Conservation (phyloP, 331 rosid genomes). For the Arachis monticola region DNA sequence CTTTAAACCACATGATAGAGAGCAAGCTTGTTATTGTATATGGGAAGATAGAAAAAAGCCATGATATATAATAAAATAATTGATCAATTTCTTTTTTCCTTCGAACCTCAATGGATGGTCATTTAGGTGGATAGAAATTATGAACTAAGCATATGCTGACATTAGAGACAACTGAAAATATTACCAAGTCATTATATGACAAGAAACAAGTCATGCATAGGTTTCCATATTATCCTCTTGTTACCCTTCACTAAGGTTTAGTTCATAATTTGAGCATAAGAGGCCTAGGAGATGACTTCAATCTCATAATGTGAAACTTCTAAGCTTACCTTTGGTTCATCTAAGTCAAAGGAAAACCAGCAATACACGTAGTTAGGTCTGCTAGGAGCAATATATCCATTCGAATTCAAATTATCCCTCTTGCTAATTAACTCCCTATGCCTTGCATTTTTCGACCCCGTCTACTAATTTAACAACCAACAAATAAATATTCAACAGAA, state of each 20-base stretch:
- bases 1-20: neutral
- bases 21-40: neutral
- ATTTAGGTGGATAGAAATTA: neutral
- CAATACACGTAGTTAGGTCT: neutral
- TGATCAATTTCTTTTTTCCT: neutral
- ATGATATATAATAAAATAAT: neutral
- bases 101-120: neutral
- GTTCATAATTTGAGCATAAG: neutral
- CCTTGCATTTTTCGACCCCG: slow-evolving; percentile 10
- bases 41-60: neutral
- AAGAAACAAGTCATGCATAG: neutral
- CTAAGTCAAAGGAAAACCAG: neutral
- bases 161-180: neutral
- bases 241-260: neutral
- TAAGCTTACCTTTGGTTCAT: neutral
- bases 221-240: neutral
- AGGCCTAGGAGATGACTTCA: neutral
- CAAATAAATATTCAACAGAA: neutral
- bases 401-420: neutral
- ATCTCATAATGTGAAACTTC: neutral
- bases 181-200: neutral
- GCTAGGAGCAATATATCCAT: slow-evolving; percentile 10
- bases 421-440: neutral
- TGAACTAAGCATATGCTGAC: neutral
- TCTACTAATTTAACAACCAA: neutral